Conservation (phyloP, 495 filamentous ascomycete species). For the Xylaria telfairii region DNA sequence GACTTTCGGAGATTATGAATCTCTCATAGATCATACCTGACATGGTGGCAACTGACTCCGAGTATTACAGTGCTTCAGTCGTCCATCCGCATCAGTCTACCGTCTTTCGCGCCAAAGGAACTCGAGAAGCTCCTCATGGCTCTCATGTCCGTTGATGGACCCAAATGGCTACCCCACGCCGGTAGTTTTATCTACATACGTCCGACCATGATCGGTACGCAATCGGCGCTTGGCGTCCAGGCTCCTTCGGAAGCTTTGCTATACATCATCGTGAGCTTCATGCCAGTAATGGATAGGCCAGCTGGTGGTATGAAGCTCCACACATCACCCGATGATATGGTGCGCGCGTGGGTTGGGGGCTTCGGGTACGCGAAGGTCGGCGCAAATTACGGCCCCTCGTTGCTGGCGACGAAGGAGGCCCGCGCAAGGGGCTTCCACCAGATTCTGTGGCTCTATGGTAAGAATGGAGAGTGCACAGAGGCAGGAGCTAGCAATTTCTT, state of each 20-base stretch:
- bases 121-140: constrained; percentile 77
- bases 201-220: constrained; percentile 85
- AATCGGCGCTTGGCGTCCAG: constrained; percentile 79
- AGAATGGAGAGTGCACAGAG: constrained; percentile 79
- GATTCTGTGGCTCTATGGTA: constrained; percentile 89
- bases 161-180: constrained; percentile 80
- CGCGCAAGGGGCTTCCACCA: constrained; percentile 75
- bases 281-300: constrained; percentile 66
- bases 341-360: constrained; percentile 91
- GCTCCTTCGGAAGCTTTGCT: constrained; percentile 82
- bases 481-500: constrained; percentile 95
- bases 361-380: constrained; percentile 91
- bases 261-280: constrained; percentile 77
- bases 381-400: constrained; percentile 86
- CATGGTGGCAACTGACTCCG: too few relatives aligned
- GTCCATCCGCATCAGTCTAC: constrained; percentile 76
- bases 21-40: too few relatives aligned
- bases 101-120: constrained; percentile 72
- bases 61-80: constrained; percentile 76
- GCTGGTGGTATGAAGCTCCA: constrained; percentile 74
- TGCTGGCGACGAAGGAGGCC: constrained; percentile 78
- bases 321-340: constrained; percentile 74
- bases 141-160: constrained; percentile 70
- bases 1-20: too few relatives aligned
- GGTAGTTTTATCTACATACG: constrained; percentile 76